A percentile compares a stretch with the other conserved stretches of the same genome.
Conservation (phyloP, 164 flowering plant species). For the Vitis rotundifolia region DNA sequence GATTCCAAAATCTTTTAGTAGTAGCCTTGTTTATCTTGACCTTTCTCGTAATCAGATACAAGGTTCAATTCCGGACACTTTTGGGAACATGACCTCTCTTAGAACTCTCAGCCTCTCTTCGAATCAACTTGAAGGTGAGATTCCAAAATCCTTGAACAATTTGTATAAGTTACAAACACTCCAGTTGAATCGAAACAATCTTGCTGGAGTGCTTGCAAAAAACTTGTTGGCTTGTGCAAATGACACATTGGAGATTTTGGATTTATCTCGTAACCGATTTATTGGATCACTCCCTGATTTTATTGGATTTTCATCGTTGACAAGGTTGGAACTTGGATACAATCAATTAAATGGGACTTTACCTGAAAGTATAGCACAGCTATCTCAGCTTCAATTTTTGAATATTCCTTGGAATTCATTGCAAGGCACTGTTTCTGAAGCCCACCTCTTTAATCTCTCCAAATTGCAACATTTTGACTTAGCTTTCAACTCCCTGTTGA, state of each 20-base stretch:
- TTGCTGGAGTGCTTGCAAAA: neutral
- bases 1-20: too few relatives aligned
- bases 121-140: slow-evolving; percentile 10
- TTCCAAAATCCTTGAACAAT: slow-evolving; percentile 17
- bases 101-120: slow-evolving; percentile 1
- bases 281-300: slow-evolving; percentile 20
- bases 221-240: neutral
- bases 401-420: slow-evolving; percentile 1
- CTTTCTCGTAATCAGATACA: neutral
- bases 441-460: neutral
- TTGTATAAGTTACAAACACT: slow-evolving; percentile 5
- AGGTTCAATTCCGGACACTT: slow-evolving; percentile 13
- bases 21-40: too few relatives aligned
- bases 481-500: neutral
- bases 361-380: neutral
- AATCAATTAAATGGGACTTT: slow-evolving; percentile 14
- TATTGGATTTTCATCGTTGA: slow-evolving; percentile 16
- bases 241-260: neutral
- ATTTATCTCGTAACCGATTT: slow-evolving; percentile 3
- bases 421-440: neutral
- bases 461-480: neutral
- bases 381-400: neutral
- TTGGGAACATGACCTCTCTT: slow-evolving; percentile 16
- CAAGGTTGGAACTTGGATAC: neutral
- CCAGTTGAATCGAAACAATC: slow-evolving; percentile 1